Conservation (phyloP, 768 basidiomycete genomes). For the Saitozyma podzolica region DNA sequence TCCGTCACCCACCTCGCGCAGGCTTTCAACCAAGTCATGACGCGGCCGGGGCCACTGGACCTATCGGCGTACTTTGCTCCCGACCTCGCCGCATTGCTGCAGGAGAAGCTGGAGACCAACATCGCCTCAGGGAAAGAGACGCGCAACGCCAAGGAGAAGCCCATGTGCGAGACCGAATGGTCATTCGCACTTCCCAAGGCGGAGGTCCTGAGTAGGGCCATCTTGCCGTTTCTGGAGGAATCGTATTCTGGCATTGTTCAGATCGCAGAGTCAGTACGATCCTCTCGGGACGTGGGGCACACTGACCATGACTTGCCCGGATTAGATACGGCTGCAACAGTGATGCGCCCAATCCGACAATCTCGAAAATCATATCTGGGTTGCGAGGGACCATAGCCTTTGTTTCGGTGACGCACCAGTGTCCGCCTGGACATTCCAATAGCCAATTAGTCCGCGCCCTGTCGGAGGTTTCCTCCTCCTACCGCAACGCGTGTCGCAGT, state of each 20-base stretch:
- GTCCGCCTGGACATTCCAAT: slow-evolving; percentile 19
- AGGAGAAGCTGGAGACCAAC: background rate
- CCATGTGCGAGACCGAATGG: slow-evolving; percentile 21
- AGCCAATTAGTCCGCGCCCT: slow-evolving; percentile 6
- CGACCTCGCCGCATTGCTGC: slow-evolving; percentile 22
- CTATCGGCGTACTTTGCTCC: slow-evolving; percentile 16
- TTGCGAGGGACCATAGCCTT: slow-evolving; percentile 5
- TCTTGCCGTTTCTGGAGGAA: slow-evolving; percentile 8
- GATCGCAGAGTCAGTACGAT: slow-evolving; percentile 11
- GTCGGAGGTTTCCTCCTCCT: slow-evolving; percentile 5
- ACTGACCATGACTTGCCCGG: too few species aligned
- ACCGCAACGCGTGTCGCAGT: slow-evolving; percentile 13
- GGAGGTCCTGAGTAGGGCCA: slow-evolving; percentile 10
- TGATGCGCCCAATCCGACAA: slow-evolving; percentile 16
- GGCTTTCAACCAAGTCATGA: background rate
- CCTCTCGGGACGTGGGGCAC: too few species aligned
- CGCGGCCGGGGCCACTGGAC: background rate
- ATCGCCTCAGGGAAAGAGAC: background rate
- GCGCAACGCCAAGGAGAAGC: slow-evolving; percentile 9
- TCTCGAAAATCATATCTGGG: slow-evolving; percentile 11
- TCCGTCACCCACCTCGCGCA: background rate
- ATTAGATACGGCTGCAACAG: slow-evolving; percentile 19
- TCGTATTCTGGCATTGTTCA: slow-evolving; percentile 8
- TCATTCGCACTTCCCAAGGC: slow-evolving; percentile 23
- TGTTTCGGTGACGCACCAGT: slow-evolving; percentile 24